Base-by-base conservation (phyloP, 306 rosid species). In the Alnus glutinosa region DNA sequence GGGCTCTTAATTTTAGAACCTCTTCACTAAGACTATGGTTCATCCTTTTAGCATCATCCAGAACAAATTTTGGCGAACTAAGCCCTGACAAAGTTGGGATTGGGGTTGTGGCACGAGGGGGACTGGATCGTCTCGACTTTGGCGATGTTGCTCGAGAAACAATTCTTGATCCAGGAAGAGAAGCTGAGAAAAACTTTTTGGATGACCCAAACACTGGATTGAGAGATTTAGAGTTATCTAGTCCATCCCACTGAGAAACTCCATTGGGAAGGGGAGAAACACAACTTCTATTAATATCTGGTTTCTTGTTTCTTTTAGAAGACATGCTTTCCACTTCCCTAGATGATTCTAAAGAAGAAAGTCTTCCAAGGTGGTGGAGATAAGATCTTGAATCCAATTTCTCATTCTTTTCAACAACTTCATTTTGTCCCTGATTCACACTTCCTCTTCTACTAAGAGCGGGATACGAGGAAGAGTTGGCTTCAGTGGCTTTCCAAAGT, bases 141-240 rank as follows among this genome's bases (percentile, higher is more conserved):
- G 99, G 99, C 58, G 98, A 92, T 82, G 99, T 95, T 74, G 99
- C 99, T 79, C 99, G 90, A 63, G 99, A 95, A 80, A 91, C 97
- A 86, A 95, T 95, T 90, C 99, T 95, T 64, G 99, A 95, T 84
- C 99, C 99, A 77, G 99, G 99, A 79, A 95, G 97, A 79, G 99
- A 95, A 81, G 99, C 99, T 32, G 99, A 93, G 88, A 95, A 95
- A 77, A 92, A 92, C 89, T 93, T 95, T 85, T 95, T 95, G 32
- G 99, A 95, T 44, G 99, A 91, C 75, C 99, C 99, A 88, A 95
- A 95, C 64, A 91, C 98, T 9, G 99, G 97, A 89, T 93, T 93
- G 55, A 95, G 86, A 78, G 98, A 89, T 88, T 95, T 95, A 62
- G 97, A 89, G 77, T 92, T 89, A 80, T 87, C 91, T 79, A 89